Conservation (phyloP, 495 filamentous ascomycete genomes). For the Aspergillus coremiiformis region DNA sequence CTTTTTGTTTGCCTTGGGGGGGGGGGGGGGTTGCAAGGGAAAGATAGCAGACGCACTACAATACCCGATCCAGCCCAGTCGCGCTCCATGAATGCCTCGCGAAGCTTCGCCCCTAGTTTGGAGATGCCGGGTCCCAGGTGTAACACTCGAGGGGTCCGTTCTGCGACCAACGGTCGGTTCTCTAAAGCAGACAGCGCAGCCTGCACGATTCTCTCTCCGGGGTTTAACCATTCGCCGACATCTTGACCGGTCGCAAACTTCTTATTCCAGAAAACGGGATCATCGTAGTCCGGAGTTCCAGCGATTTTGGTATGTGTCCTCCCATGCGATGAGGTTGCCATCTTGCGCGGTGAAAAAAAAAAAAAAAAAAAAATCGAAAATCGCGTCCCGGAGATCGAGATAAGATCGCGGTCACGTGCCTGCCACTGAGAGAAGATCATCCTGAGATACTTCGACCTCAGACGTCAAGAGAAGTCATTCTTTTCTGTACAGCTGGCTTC, state of each 20-base stretch:
- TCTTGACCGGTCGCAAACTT: conserved; percentile 36
- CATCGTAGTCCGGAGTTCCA: conserved; percentile 36
- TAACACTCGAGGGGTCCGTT: conserved; percentile 21
- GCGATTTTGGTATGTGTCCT: conserved; percentile 18
- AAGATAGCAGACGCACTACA: conserved; percentile 31
- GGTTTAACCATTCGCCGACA: conserved; percentile 40
- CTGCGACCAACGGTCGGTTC: background rate
- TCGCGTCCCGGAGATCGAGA: background rate
- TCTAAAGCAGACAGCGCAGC: conserved; percentile 25
- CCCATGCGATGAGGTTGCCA: conserved; percentile 10
- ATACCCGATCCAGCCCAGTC: conserved; percentile 30
- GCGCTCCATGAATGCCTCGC: conserved; percentile 24
- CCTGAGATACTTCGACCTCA: too few relatives aligned
- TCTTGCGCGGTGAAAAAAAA: conserved; percentile 4
- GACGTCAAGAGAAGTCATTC: too few relatives aligned
- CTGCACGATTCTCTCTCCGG: conserved; percentile 30
- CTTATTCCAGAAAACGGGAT: conserved; percentile 31
- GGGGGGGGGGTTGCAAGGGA: too few relatives aligned
- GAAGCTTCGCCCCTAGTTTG: conserved; percentile 26
- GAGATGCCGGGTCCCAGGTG: conserved; percentile 39
- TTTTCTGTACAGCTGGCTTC: too few relatives aligned
- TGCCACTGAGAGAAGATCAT: too few relatives aligned
- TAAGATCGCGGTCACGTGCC: conserved; percentile 2
- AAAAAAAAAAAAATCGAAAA: background rate
- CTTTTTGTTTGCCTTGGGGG: too few relatives aligned